Conservation (phyloP, 495 filamentous ascomycete genomes). For the Terfezia claveryi region DNA sequence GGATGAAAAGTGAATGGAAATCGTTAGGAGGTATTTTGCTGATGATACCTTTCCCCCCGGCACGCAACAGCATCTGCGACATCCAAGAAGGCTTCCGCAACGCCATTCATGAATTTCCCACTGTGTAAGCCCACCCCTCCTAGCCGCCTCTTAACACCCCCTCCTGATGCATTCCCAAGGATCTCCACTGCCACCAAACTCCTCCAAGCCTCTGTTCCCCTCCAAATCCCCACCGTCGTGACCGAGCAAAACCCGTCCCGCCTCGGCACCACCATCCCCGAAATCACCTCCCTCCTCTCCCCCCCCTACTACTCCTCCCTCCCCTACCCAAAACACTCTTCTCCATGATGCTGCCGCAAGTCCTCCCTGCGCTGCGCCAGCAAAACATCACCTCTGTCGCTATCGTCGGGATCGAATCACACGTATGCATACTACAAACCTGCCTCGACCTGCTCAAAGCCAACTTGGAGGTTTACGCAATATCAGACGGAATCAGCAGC, state of each 20-base stretch:
- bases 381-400: slow-evolving; percentile 24
- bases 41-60: too few species aligned
- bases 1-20: too few species aligned
- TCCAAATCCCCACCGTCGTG: slow-evolving; percentile 55
- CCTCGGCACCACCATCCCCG: slow-evolving; percentile 56
- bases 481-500: slow-evolving; percentile 81
- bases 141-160: slow-evolving; percentile 1
- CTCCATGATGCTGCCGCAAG: slow-evolving; percentile 44
- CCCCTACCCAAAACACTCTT: slow-evolving; percentile 61
- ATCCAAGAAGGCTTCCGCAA: slow-evolving; percentile 81
- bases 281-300: slow-evolving; percentile 24
- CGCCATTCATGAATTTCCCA: slow-evolving; percentile 50
- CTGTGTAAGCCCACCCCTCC: slow-evolving; percentile 28
- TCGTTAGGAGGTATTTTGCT: too few species aligned
- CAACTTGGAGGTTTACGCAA: slow-evolving; percentile 64
- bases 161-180: slow-evolving; percentile 14
- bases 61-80: slow-evolving; percentile 43
- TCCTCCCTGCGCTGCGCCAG: slow-evolving; percentile 17
- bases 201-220: slow-evolving; percentile 31
- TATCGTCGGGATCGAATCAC: slow-evolving; percentile 73
- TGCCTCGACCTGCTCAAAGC: slow-evolving; percentile 52
- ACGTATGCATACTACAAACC: slow-evolving; percentile 91
- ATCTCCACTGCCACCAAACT: slow-evolving; percentile 33
- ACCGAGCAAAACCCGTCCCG: slow-evolving; percentile 62
- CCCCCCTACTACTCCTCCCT: slow-evolving; percentile 25